These are phyloP conservation scores for Globisporangium barbulae DNA, from an alignment of 352 stramenopile species.

Conservation along the genomic window DNA sequence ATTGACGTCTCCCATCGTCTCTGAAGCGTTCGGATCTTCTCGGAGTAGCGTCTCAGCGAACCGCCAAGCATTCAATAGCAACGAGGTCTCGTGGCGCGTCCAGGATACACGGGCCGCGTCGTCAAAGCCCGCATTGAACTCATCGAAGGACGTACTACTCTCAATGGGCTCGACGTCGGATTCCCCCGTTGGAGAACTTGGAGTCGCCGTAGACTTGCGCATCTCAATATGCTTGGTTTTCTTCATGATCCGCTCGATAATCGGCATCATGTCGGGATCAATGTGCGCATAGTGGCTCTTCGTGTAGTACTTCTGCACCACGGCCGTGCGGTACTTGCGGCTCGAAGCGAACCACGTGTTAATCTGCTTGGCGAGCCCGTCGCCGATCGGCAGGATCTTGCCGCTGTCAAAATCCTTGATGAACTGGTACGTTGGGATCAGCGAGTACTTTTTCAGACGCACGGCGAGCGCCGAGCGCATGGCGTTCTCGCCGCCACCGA, in stretches of 20 bases:
- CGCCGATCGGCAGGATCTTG: neutral
- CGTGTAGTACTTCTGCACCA: conserved; percentile 8
- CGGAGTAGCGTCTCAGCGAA: conserved; percentile 7
- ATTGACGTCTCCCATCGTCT: conserved; percentile 2
- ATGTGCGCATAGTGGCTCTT: conserved; percentile 15
- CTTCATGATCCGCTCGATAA: conserved; percentile 9
- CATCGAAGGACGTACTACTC: neutral
- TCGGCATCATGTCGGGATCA: conserved; percentile 10
- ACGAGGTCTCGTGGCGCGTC: conserved; percentile 10
- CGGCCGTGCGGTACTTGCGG: conserved; percentile 6
- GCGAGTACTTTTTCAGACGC: conserved; percentile 14
- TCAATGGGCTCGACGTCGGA: neutral
- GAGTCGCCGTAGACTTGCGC: neutral
- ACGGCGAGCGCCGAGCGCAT: conserved; percentile 5
- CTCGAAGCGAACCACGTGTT: conserved; percentile 7
- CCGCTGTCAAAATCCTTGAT: conserved; percentile 9
- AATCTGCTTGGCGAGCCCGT: neutral
- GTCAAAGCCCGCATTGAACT: neutral
- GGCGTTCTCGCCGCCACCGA: neutral
- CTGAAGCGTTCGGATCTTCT: neutral
- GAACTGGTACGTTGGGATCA: conserved; percentile 14
- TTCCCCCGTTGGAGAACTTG: neutral
- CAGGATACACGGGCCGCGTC: neutral
- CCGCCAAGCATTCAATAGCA: conserved; percentile 10
- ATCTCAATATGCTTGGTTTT: neutral